Base-by-base conservation (phyloP, 441 rosid genomes). In the California macrophylla region DNA sequence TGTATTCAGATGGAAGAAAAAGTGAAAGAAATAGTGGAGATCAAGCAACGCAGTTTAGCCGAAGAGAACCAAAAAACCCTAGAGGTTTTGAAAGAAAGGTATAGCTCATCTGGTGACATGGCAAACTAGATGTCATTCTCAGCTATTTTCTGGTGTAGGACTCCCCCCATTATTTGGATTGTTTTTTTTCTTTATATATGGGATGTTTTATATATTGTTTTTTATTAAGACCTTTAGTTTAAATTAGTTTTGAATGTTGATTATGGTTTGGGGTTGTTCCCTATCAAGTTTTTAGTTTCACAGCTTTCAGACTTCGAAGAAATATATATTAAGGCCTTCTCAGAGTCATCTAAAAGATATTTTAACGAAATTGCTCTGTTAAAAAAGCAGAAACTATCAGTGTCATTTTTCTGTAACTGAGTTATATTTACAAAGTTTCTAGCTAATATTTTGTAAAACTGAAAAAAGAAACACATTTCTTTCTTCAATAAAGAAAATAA, bases 31-130 rank as follows among this genome's bases (percentile, higher is more conserved):
- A 85, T 92, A 73, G 98, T 95, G 81, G 99, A 95, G 86, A 90
- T 95, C 71, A 95, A 90, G 86, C 97, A 95, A 75, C 92, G 92
- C 32, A 88, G 90, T 83, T 82, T 95, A 80, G 97, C 98, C 29
- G 98, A 95, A 87, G 99, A 95, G 82, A 95, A 95, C 76, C 99
- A 92, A 81, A 95, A 95, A 82, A 92, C 95, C 3, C 77, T 95
- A 40, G 99, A 92, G 78, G 88, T 87, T 68, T 86, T 95, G 54
- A 90, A 90, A 81, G 98, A 95, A 54, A 87, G 98, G 99, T 95
- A 81, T 34, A 18, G 3, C 50, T 21, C 63, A 42, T 66, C 32
- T n/a, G 65, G 28, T 45, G 15, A 28, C 71, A 34, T 69, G 64
- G 26, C 30, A 7, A 29, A 25, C 15, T 28, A 58, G 21, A 58